Base-by-base conservation (phyloP, 345 rosid genomes). In the Heritiera fomes region DNA sequence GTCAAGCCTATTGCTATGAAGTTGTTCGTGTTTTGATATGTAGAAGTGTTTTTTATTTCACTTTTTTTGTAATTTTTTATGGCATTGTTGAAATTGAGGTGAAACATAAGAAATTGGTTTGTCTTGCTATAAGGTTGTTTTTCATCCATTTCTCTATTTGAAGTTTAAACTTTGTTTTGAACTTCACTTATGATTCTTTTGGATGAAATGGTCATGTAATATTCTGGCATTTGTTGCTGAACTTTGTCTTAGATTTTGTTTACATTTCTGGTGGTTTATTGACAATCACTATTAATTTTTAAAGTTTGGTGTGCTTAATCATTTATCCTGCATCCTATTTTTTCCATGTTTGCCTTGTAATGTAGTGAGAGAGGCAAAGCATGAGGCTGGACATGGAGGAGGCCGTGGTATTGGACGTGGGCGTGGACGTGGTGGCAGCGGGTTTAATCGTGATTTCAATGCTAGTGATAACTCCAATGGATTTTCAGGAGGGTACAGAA, bases 311-410 rank as follows among this genome's bases (percentile, higher is more conserved):
- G 14, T 46, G 7, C 50, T 8, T 71, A 7, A 28, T 75, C 62
- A 28, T 7, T 32, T 71, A 13, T 38, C 13, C 13, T 4, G 46
- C 52, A 45, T 71, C 1, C 2, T 30, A 18, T 30, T 30, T 23
- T 23, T 10, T n/a, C 45, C 68, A 40, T 63, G 67, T 75, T 79
- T 87, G 2, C 41, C 50, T 53, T 2, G 9, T 59, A 78, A 41
- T 72, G 41, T 61, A 97, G 99, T 90, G 92, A 90, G 90, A 81
- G 98, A 94, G 81, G 80, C 89, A 0, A 97, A 79, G 87, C 88
- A 53, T 82, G 98, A 97, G 76, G 78, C 83, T 70, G 95, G 91
- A 6, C 95, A 95, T 49, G 93, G 93, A 52, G 87, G 83, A 0
- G 88, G 91, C 30, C 89, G 91, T 71, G 89, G 91, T 6, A 80